Base-by-base conservation (phyloP, 192 early-diverging fungal genomes). In the Gonapodya prolifera region DNA sequence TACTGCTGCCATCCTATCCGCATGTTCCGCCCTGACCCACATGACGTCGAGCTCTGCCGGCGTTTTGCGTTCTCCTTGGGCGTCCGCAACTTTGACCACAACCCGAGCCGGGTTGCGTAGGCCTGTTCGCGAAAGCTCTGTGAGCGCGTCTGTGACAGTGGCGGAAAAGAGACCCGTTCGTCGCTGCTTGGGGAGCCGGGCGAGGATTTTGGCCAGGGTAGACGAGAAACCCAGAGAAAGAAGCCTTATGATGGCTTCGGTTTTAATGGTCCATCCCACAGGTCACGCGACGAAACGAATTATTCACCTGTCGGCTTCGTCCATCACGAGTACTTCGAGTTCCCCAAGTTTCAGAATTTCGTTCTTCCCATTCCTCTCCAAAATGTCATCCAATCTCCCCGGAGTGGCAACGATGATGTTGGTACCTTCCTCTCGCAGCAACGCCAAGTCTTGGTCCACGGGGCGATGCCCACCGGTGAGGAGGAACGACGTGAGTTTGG, bases 111-210 rank as follows among this genome's bases (percentile, higher is more conserved):
- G 96, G 78, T 99, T 97, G 75, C 96, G 87, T 30, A 99, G 83
- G 28, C 97, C 97, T 0, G 93, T 91, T 29, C 90, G 84, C 0
- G 97, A 91, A 32, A 99, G 82, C 75, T 95, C 90, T 18, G 83
- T 82, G 35, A 99, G 76, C 0, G 90, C 94, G 79, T 98, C 96
- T 35, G 90, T 93, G 94, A 99, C 95, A 1, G 97, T 99, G 0
- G 97, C 97, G 0, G 95, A 97, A 75, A 97, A 99, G 35, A 99
- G 85, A 1, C 96, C 95, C 0, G 97, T 99, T 34, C 96, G 88
- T 1, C 97, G 91, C 80, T 98, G 96, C 78, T 95, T 95, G 0
- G 97, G 97, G 30, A 99, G 82, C 1, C 87, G 79, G 0, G 86
- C 81, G 35, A 98, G 87, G 75, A 99, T 97, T 28, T 86, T 85